Base-by-base conservation (phyloP, 2,329 filamentous ascomycete genomes). In the Phialophora expanda region DNA sequence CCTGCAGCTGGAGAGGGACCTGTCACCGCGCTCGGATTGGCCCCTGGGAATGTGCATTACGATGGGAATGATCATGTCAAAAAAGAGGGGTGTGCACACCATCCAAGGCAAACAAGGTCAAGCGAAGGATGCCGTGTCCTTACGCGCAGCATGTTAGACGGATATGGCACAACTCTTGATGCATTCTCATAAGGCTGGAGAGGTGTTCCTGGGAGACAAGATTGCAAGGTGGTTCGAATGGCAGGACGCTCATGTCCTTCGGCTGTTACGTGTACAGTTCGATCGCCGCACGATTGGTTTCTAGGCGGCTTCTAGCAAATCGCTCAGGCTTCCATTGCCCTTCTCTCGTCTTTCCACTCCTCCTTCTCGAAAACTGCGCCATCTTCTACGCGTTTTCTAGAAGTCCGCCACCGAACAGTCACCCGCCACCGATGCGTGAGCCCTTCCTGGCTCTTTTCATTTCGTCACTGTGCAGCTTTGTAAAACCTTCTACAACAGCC, bases 301-400 rank as follows among this genome's bases (percentile, higher is more conserved):
- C 64, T 62, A 66, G 59, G 56, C 50, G 30, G 30, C 55, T 66
- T 66, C 65, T 60, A 66, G 44, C 38, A 56, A 44, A 56, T 64
- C 57, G 56, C 51, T 26, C 50, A 34, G 41, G 54, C 59, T 64
- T 66, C 56, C 12, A 53, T 24, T 28, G 30, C 28, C 34, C 50
- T 57, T 65, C 58, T 34, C 50, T 26, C 53, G 11, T n/a, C 28
- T 26, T 57, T 41, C 58, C 64, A 65, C 66, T 64, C 61, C 61
- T 54, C 59, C 61, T 63, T 59, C 66, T 69, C 67, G 56, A 69
- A 64, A 67, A 64, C 20, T 50, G 24, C 34, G 50, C 24, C 38
- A 9, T 50, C 56, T 51, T 51, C 48, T 14, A 51, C 48, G 48
- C 48, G 48, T 51, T 14, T 51, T 51, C 48, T 51, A 51, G 48